These are phyloP conservation scores for Aspergillus sclerotiicarbonarius DNA, from an alignment of 495 filamentous ascomycete genomes.

Conservation along the genomic window DNA sequence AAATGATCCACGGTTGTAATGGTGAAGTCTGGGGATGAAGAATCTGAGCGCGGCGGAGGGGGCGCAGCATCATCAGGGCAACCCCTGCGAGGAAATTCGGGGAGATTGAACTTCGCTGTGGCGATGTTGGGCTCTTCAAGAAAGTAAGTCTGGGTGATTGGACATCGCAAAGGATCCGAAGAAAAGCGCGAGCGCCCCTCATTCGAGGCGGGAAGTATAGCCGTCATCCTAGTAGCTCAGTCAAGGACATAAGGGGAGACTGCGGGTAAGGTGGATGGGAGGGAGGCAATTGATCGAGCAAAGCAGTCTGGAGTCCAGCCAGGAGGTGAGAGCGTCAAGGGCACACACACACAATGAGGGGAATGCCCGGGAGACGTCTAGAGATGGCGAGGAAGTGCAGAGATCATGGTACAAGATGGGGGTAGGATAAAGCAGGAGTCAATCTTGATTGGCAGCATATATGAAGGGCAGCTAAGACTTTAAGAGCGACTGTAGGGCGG, in stretches of 20 bases:
- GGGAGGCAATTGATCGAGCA: not conserved
- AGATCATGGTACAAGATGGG: not conserved
- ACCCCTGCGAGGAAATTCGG: conserved; percentile 32
- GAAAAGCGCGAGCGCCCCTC: conserved; percentile 42
- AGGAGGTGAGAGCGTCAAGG: not conserved
- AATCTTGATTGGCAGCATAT: not conserved
- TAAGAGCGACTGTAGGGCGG: not conserved
- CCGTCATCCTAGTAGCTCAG: conserved; percentile 37
- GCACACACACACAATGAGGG: not conserved
- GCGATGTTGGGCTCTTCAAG: conserved; percentile 29
- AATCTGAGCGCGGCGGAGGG: conserved; percentile 36
- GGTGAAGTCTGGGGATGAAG: conserved; percentile 41
- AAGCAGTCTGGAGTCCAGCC: not conserved
- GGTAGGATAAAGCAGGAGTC: not conserved
- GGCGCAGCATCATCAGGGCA: conserved; percentile 33
- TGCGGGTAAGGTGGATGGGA: not conserved
- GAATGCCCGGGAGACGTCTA: not conserved
- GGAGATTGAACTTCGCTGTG: conserved; percentile 36
- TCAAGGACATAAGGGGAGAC: conserved; percentile 1
- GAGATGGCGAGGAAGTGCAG: not conserved
- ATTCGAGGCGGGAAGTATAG: conserved; percentile 36
- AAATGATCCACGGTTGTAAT: conserved; percentile 23
- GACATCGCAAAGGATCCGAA: conserved; percentile 36
- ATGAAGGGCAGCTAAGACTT: not conserved
- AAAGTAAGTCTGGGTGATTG: conserved; percentile 46